Conservation (phyloP, 1,139 yeast genomes). For the Zygoascus meyerae region DNA sequence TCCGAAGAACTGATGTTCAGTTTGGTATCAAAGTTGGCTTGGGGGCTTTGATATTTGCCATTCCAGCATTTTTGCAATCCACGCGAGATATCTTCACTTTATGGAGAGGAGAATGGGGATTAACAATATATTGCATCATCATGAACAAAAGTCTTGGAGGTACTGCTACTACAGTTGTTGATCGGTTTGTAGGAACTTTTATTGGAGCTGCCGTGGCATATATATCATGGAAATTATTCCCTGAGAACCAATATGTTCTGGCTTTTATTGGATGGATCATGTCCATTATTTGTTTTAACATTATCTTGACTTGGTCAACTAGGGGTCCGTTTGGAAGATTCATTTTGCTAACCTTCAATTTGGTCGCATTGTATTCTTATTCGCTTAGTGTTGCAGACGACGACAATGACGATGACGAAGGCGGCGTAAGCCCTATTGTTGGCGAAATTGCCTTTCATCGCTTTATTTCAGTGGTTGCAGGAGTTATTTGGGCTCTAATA, state of each 20-base stretch:
- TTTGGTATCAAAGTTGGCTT: constrained; percentile 76
- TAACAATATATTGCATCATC: constrained; percentile 73
- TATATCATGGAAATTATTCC: constrained; percentile 50
- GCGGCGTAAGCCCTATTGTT: constrained; percentile 63
- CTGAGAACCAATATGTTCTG: constrained; percentile 52
- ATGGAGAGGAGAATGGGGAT: constrained; percentile 84
- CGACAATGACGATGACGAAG: constrained; percentile 57
- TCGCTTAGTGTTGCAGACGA: constrained; percentile 57
- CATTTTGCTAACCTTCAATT: constrained; percentile 67
- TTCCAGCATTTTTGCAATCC: constrained; percentile 59
- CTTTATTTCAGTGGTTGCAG: constrained; percentile 63
- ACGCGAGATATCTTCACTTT: constrained; percentile 50
- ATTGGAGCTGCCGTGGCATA: constrained; percentile 63
- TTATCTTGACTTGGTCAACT: constrained; percentile 59
- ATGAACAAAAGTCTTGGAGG: constrained; percentile 89
- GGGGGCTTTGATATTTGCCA: constrained; percentile 63
- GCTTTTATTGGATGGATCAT: constrained; percentile 55
- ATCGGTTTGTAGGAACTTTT: constrained; percentile 71
- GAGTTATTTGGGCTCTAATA: constrained; percentile 70
- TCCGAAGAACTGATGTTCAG: constrained; percentile 61
- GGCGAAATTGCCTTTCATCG: constrained; percentile 78
- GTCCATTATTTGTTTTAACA: constrained; percentile 60
- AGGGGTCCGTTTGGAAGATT: constrained; percentile 49
- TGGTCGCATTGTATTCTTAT: constrained; percentile 73
- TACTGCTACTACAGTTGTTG: constrained; percentile 70